These are phyloP conservation scores for Geotrichum ghanense DNA, from an alignment of 805 yeast species.

Conservation along the genomic window DNA sequence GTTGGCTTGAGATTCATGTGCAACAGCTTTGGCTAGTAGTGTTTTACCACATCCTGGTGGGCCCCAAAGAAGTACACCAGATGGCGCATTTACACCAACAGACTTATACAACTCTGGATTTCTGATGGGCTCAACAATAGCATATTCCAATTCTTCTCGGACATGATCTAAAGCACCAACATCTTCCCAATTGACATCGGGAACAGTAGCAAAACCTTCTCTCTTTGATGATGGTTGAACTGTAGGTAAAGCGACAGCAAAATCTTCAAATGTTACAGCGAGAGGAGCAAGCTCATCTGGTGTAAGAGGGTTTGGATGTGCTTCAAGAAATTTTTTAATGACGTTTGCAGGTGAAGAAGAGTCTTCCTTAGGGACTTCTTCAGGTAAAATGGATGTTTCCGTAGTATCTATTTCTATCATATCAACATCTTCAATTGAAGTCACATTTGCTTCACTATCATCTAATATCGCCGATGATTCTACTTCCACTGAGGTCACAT, in stretches of 20 bases:
- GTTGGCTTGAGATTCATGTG: slow-evolving; percentile 92
- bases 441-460: slow-evolving; percentile 8
- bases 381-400: too few relatives aligned
- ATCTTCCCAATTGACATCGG: slow-evolving; percentile 91
- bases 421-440: slow-evolving; percentile 4
- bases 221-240: slow-evolving; percentile 96
- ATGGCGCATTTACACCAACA: slow-evolving; percentile 93
- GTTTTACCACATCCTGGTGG: slow-evolving; percentile 99
- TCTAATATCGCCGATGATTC: too few relatives aligned
- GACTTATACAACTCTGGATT: slow-evolving; percentile 80
- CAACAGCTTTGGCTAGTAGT: slow-evolving; percentile 90
- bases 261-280: slow-evolving; percentile 69
- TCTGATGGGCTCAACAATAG: slow-evolving; percentile 92
- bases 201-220: slow-evolving; percentile 97
- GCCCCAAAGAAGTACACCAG: slow-evolving; percentile 97
- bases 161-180: slow-evolving; percentile 81
- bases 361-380: background rate
- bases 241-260: slow-evolving; percentile 74
- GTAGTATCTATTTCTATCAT: background rate
- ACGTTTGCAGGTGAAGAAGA: slow-evolving; percentile 3
- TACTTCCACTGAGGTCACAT: too few relatives aligned
- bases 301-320: slow-evolving; percentile 72
- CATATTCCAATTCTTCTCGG: slow-evolving; percentile 88
- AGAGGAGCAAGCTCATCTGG: slow-evolving; percentile 65
- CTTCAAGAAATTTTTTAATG: slow-evolving; percentile 39